Base-by-base conservation (phyloP, 176 grass and related monocot genomes). In the Bromus sterilis region DNA sequence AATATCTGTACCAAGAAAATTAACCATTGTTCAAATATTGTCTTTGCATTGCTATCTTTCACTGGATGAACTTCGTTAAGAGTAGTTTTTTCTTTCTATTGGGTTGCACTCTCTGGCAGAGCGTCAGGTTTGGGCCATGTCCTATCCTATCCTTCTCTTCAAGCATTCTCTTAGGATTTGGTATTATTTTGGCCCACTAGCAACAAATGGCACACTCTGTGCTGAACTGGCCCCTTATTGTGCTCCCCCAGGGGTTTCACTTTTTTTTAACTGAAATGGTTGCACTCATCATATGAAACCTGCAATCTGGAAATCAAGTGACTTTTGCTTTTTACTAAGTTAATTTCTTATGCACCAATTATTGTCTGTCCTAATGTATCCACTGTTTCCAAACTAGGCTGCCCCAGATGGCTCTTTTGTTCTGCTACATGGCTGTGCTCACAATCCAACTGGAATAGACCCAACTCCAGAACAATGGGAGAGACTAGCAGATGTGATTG, bases 381-480 rank as follows among this genome's bases (percentile, higher is more conserved):
- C 65, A 57, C 48, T 74, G 30, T 74, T 87, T 62, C 11, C 25
- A 81, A 44, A 84, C 79, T 87, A 98, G 95, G 92, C 95, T 66
- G 95, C 95, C 71, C 95, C 95, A 82, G 84, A 94, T 79, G 95
- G 95, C 48, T 95, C 95, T 68, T 95, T 95, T 93, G 89, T 98
- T 84, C 87, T 98, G 49, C 55, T 98, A 63, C 95, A 98, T 85
- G 95, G 95, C 26, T 98, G 95, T 56, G 92, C 92, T 65, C 92
- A 98, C 88, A 98, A 98, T 74, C 95, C 95, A 60, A 98, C 95
- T 66, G 95, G 92, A 87, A 95, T 98, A 57, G 95, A 98, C 46
- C 95, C 92, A 82, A 98, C 90, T 86, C 83, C 86, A 73, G 86
- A 98, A 57, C 92, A 95, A 43, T 93, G 93, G 96, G 86, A 89